Evolutionary conservation across 1,139 yeast genomes (phyloP), one percentile per base, ranked within the genome.

Genomic region (Candida glucosophila): DNA sequence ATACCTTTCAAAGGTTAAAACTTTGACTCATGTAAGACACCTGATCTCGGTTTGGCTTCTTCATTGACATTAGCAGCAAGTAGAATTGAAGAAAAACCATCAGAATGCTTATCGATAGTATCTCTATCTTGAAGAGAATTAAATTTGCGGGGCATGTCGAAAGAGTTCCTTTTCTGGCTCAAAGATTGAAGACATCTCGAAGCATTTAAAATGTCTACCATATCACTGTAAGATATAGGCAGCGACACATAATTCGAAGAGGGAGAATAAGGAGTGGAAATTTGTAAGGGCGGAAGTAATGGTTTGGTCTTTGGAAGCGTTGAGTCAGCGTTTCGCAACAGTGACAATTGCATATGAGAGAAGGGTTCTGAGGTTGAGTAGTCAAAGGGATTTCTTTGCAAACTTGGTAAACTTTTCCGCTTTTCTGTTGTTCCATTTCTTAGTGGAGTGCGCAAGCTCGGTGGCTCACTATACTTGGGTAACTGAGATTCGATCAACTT

Each of bases 101-200:
- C 32, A 7, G 33, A 9, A 23, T 23, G 8, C 18, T 16, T n/a
- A n/a, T 16, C n/a, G 8, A 16, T 16, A 16, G n/a, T 16, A 16
- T 16, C 18, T 16, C 18, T 8, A 16, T 16, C 18, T 16, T 8
- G n/a, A 16, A 8, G 18, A 16, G n/a, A 16, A 16, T 8, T 8
- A 16, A 16, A 8, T 8, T 16, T n/a, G 9, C 18, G 18, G n/a
- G 8, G 9, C n/a, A n/a, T 8, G n/a, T 16, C 9, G n/a, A 16
- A 16, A 16, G 18, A n/a, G n/a, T n/a, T 10, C 12, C 7, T 7
- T 10, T 7, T 11, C 27, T 37, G 34, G 27, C 55, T 39, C 26
- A 60, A 41, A 12, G 54, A 47, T 36, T 59, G 65, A 15, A 61
- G 45, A 31, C 67, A 60, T 33, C 52, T 50, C 14, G 65, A 58